Conservation (phyloP, 2,329 filamentous ascomycete genomes). For the Xylariales sp. region DNA sequence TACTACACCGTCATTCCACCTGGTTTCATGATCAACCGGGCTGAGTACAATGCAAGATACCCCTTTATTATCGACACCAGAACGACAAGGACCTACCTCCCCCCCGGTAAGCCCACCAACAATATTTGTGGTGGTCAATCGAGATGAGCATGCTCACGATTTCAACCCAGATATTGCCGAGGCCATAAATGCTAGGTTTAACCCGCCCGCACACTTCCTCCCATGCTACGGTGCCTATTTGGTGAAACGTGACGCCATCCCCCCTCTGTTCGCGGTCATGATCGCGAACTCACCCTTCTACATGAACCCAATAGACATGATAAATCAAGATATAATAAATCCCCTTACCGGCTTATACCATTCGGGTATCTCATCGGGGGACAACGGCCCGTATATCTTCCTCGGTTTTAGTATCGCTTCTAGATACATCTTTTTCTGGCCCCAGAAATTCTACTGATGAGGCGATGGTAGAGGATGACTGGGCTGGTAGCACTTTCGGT, state of each 20-base stretch:
- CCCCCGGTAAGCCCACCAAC: constrained; percentile 34
- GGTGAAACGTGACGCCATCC: constrained; percentile 41
- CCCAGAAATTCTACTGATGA: neutral
- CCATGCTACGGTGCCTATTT: constrained; percentile 45
- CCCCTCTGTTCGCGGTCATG: constrained; percentile 40
- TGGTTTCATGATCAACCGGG: constrained; percentile 39
- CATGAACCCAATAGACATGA: constrained; percentile 43
- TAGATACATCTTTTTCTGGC: constrained; percentile 27
- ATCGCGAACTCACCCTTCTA: constrained; percentile 39
- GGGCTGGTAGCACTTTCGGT: too few relatives aligned
- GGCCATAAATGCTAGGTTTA: constrained; percentile 40
- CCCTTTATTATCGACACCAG: constrained; percentile 50
- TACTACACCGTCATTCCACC: constrained; percentile 51
- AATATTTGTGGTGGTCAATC: neutral
- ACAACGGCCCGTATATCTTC: constrained; percentile 29
- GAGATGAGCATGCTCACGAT: too few relatives aligned
- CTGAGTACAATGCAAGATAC: constrained; percentile 35
- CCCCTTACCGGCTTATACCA: constrained; percentile 43
- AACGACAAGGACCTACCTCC: constrained; percentile 46
- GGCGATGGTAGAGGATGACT: too few relatives aligned
- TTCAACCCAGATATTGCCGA: constrained; percentile 38
- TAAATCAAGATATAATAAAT: constrained; percentile 39
- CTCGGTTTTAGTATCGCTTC: constrained; percentile 43
- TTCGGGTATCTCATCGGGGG: constrained; percentile 30
- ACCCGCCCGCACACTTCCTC: constrained; percentile 31